phyloP scores from a whole-genome alignment of 2,329 filamentous ascomycete species.

The Aureobasidium zeae region DNA sequence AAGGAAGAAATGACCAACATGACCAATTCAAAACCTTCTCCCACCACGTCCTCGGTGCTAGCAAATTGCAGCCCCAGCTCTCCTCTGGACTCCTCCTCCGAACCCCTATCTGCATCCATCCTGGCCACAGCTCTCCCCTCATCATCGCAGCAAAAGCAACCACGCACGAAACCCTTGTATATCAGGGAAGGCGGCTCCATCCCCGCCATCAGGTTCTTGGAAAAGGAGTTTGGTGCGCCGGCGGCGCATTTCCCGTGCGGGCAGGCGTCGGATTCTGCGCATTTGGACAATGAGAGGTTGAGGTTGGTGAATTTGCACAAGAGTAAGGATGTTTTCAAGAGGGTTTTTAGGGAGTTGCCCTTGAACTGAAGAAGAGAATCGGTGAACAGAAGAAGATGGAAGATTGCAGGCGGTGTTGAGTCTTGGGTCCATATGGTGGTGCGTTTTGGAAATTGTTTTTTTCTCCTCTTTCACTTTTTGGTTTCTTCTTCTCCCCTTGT shows the following conservation, averaged over 20 bases:
- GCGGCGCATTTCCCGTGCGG: constrained; percentile 91
- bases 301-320: constrained; percentile 80
- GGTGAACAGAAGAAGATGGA: too few relatives aligned
- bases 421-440: too few relatives aligned
- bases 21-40: constrained; percentile 30
- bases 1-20: constrained; percentile 19
- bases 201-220: constrained; percentile 83
- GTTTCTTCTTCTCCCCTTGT: too few relatives aligned
- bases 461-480: too few relatives aligned
- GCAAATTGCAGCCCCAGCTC: constrained; percentile 35
- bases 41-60: constrained; percentile 44
- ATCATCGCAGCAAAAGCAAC: too few relatives aligned
- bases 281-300: constrained; percentile 92
- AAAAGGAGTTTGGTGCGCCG: constrained; percentile 86
- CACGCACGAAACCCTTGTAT: constrained; percentile 60
- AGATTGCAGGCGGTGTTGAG: too few relatives aligned
- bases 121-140: too few relatives aligned
- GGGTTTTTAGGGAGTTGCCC: constrained; percentile 65
- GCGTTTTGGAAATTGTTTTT: too few relatives aligned
- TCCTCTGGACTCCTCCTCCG: background rate
- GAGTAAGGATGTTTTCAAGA: constrained; percentile 81
- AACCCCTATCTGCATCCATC: background rate
- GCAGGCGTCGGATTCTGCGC: constrained; percentile 85
- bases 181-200: constrained; percentile 95
- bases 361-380: too few relatives aligned